A percentile compares a stretch with the other conserved stretches of the same genome.
phyloP scores from a whole-genome alignment of 495 filamentous ascomycete species.

The Neurospora tetraspora region DNA sequence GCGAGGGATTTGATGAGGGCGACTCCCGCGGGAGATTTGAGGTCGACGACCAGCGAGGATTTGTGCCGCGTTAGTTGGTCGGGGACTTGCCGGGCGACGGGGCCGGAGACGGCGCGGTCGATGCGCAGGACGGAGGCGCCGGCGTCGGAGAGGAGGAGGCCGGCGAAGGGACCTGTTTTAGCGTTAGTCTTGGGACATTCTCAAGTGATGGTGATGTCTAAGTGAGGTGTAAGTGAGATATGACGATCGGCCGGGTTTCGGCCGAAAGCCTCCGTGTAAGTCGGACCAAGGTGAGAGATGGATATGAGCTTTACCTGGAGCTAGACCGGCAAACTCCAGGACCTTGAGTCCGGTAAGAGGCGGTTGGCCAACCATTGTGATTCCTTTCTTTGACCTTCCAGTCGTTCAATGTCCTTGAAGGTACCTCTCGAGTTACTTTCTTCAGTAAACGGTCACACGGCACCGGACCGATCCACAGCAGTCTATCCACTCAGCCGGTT shows the following conservation, averaged over 20 bases:
- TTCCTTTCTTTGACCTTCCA: background rate
- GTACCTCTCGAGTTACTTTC: background rate
- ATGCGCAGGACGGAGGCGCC: constrained; percentile 82
- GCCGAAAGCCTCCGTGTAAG: background rate
- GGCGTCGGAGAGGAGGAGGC: constrained; percentile 79
- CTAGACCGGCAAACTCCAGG: constrained; percentile 82
- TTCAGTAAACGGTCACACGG: background rate
- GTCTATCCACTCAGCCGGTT: background rate
- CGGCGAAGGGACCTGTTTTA: constrained; percentile 70
- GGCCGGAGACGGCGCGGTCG: constrained; percentile 47
- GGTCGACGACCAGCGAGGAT: constrained; percentile 62
- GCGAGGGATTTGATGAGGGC: constrained; percentile 56
- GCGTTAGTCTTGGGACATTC: background rate
- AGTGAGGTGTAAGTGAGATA: background rate
- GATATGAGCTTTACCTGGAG: constrained; percentile 52
- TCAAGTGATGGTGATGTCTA: background rate
- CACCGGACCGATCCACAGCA: background rate
- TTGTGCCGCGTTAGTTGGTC: constrained; percentile 77
- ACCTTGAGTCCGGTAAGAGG: constrained; percentile 71
- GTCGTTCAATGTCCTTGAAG: background rate
- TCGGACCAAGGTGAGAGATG: background rate
- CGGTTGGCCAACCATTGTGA: constrained; percentile 37
- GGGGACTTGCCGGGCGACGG: constrained; percentile 32
- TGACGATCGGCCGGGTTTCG: background rate
- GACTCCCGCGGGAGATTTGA: constrained; percentile 55